Conservation (phyloP, 305 asterid genomes). For the Solanum hybrid region DNA sequence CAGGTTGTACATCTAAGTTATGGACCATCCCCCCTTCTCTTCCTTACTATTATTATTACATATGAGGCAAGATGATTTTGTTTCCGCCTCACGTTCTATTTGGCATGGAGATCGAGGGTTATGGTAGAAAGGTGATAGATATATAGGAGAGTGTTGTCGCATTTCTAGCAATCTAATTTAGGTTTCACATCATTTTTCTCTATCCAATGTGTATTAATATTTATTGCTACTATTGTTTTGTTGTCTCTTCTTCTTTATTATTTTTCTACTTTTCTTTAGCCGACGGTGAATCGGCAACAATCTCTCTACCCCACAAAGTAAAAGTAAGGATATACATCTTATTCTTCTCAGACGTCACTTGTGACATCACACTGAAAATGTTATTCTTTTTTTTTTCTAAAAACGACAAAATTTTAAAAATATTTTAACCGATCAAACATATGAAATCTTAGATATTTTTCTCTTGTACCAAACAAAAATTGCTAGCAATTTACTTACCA, state of each 20-base stretch:
- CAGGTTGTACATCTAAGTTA: not conserved
- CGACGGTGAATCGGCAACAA: not conserved
- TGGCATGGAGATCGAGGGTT: not conserved
- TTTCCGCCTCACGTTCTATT: not conserved
- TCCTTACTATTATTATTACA: not conserved
- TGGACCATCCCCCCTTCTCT: not conserved
- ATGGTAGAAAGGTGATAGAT: not conserved
- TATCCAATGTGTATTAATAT: not conserved
- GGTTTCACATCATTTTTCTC: not conserved
- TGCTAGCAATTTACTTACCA: not conserved
- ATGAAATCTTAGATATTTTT: not conserved
- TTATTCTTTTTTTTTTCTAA: not conserved
- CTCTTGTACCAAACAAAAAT: not conserved
- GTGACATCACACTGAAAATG: not conserved
- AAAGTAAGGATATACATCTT: not conserved
- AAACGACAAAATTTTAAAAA: fast-evolving
- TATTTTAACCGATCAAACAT: not conserved
- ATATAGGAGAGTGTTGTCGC: not conserved
- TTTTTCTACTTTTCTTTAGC: not conserved
- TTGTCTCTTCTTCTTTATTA: not conserved
- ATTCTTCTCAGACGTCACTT: not conserved
- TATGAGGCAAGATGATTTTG: not conserved
- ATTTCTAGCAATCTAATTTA: not conserved
- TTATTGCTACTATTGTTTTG: not conserved
- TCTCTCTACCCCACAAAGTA: not conserved